Conservation (phyloP, 495 filamentous ascomycete genomes). For the Aspergillus carlsbadensis region DNA sequence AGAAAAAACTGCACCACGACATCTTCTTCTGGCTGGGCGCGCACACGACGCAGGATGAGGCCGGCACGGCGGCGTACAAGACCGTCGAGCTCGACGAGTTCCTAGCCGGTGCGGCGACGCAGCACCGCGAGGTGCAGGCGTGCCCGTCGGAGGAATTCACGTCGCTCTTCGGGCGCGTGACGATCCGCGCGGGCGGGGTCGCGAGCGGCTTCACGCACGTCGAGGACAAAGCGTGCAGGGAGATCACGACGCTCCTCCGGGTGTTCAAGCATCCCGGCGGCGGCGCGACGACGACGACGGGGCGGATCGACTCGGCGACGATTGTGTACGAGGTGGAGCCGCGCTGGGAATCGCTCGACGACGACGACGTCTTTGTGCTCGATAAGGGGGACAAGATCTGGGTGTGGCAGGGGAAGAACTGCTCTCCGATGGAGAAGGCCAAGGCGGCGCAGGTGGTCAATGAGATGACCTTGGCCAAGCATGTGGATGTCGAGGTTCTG, state of each 20-base stretch:
- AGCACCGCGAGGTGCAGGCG: conserved; percentile 59
- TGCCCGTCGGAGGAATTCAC: conserved; percentile 56
- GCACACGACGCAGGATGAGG: conserved; percentile 61
- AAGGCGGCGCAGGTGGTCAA: conserved; percentile 63
- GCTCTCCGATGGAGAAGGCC: conserved; percentile 63
- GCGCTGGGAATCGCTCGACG: conserved; percentile 58
- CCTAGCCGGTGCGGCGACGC: conserved; percentile 55
- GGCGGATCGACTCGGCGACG: conserved; percentile 37
- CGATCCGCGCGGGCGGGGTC: conserved; percentile 57
- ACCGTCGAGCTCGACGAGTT: conserved; percentile 66
- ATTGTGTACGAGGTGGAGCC: conserved; percentile 64
- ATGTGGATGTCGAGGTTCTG: conserved; percentile 60
- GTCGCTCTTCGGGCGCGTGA: conserved; percentile 53
- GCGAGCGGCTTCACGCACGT: conserved; percentile 59
- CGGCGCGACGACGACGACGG: conserved; percentile 10
- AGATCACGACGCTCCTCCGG: conserved; percentile 50
- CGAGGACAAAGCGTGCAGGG: conserved; percentile 41
- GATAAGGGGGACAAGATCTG: conserved; percentile 60
- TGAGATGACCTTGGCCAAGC: conserved; percentile 60
- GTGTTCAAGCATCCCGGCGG: conserved; percentile 54
- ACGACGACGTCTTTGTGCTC: conserved; percentile 61
- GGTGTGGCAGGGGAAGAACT: conserved; percentile 64
- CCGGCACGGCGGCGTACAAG: conserved; percentile 64
- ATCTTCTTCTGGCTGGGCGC: conserved; percentile 62
- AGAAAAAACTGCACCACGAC: conserved; percentile 53